Percentiles rank a stretch among this genome's conserved stretches.
Conservation (phyloP, 2,329 filamentous ascomycete genomes). For the Gnomoniopsis sp. region DNA sequence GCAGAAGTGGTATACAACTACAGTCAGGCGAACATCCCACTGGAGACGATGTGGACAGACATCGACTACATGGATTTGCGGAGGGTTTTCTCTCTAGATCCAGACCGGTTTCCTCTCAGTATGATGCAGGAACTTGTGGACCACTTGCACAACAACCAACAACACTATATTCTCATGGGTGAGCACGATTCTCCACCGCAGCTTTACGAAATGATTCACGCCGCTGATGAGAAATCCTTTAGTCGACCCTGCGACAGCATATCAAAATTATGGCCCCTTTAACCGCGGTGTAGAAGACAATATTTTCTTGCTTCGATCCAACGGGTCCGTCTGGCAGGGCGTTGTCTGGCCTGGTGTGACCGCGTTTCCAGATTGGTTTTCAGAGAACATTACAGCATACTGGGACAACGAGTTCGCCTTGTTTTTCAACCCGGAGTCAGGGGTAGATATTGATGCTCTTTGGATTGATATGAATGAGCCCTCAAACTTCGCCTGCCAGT, state of each 20-base stretch:
- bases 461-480: constrained; percentile 72
- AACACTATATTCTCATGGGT: constrained; percentile 70
- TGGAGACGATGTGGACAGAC: constrained; percentile 69
- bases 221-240: constrained; percentile 52
- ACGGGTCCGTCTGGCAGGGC: constrained; percentile 56
- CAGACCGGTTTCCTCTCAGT: constrained; percentile 57
- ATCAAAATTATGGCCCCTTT: constrained; percentile 42
- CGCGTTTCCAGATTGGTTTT: constrained; percentile 76
- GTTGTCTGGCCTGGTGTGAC: constrained; percentile 77
- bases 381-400: constrained; percentile 58
- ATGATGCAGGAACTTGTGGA: constrained; percentile 64
- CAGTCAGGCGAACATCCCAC: constrained; percentile 59
- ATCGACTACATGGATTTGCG: constrained; percentile 59
- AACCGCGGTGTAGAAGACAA: constrained; percentile 38
- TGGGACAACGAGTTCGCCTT: constrained; percentile 66
- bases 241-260: constrained; percentile 66
- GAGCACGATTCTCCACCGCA: background rate
- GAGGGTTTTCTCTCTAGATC: constrained; percentile 62
- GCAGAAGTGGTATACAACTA: constrained; percentile 68
- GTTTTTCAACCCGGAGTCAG: constrained; percentile 62
- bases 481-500: constrained; percentile 40
- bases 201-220: background rate
- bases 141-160: constrained; percentile 62
- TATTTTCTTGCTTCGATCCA: constrained; percentile 45
- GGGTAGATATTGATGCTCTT: constrained; percentile 72